These are phyloP conservation scores for Claviceps sp. DNA, from an alignment of 2,329 filamentous ascomycete species.

Conservation along the genomic window DNA sequence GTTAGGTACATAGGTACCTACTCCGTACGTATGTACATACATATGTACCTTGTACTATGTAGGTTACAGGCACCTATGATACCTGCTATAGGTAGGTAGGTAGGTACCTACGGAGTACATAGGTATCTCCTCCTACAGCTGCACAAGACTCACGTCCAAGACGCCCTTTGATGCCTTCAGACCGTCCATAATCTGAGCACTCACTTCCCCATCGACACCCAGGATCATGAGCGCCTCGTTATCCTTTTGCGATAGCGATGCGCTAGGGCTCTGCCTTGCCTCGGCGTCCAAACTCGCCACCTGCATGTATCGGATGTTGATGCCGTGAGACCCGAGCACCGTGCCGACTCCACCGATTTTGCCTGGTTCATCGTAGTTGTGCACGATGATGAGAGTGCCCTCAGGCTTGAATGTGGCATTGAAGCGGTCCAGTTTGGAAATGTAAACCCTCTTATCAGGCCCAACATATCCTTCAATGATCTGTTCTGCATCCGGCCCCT, in stretches of 20 bases:
- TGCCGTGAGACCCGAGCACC: constrained; percentile 51
- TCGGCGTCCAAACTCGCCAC: constrained; percentile 40
- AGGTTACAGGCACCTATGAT: too few species aligned
- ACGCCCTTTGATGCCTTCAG: constrained; percentile 38
- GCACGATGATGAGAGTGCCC: constrained; percentile 61
- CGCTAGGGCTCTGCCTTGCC: constrained; percentile 11
- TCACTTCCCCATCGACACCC: constrained; percentile 54
- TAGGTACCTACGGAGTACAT: too few species aligned
- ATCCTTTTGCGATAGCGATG: constrained; percentile 14
- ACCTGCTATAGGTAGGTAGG: too few species aligned
- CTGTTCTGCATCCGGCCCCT: constrained; percentile 20
- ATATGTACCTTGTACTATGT: too few species aligned
- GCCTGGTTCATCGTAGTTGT: constrained; percentile 70
- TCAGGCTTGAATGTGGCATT: constrained; percentile 59
- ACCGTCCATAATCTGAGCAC: constrained; percentile 37
- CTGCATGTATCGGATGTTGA: constrained; percentile 74
- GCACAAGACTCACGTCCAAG: constrained; percentile 40
- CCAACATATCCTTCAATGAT: constrained; percentile 51
- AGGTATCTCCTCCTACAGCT: constrained; percentile 16
- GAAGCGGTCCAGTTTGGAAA: constrained; percentile 62
- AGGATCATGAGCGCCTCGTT: constrained; percentile 75
- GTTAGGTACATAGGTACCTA: too few species aligned
- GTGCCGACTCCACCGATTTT: constrained; percentile 72
- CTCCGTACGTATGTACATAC: too few species aligned
- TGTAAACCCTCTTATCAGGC: constrained; percentile 49